A percentile compares a stretch with the other conserved stretches of the same genome.
phyloP scores from a whole-genome alignment of 2,329 filamentous ascomycete species.

The Ophiostoma quercus region DNA sequence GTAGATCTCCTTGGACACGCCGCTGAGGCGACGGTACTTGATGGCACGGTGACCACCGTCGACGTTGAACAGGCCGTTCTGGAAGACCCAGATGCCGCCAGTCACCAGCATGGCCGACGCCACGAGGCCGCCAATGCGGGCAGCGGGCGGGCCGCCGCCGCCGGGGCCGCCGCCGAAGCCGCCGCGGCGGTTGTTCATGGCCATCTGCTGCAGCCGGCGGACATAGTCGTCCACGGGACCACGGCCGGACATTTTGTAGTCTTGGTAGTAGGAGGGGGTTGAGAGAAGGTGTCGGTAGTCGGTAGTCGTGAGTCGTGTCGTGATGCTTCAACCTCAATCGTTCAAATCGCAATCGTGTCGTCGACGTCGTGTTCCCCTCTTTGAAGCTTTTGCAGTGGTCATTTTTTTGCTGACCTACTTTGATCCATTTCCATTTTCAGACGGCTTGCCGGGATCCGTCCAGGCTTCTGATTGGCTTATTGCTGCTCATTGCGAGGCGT shows the following conservation, averaged over 20 bases:
- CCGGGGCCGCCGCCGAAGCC: constrained; percentile 39
- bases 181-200: constrained; percentile 39
- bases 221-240: constrained; percentile 48
- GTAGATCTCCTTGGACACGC: constrained; percentile 96
- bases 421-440: not conserved
- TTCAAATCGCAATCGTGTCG: not conserved
- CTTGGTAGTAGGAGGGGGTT: not conserved
- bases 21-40: constrained; percentile 89
- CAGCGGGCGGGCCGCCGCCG: constrained; percentile 35
- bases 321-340: not conserved
- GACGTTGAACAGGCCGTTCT: constrained; percentile 69
- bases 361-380: constrained; percentile 12
- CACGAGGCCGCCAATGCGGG: constrained; percentile 38
- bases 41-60: constrained; percentile 98
- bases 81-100: constrained; percentile 48
- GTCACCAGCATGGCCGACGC: constrained; percentile 42
- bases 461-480: not conserved
- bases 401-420: constrained; percentile 16
- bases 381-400: constrained; percentile 16
- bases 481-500: not conserved
- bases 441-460: constrained; percentile 10
- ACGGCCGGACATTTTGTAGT: constrained; percentile 34
- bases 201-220: constrained; percentile 47
- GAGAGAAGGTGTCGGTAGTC: not conserved
- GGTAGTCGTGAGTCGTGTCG: not conserved